Evolutionary conservation across 2,329 filamentous ascomycete species (phyloP), one percentile per base, ranked within the genome.

Genomic region (Lachnellula occidentalis): DNA sequence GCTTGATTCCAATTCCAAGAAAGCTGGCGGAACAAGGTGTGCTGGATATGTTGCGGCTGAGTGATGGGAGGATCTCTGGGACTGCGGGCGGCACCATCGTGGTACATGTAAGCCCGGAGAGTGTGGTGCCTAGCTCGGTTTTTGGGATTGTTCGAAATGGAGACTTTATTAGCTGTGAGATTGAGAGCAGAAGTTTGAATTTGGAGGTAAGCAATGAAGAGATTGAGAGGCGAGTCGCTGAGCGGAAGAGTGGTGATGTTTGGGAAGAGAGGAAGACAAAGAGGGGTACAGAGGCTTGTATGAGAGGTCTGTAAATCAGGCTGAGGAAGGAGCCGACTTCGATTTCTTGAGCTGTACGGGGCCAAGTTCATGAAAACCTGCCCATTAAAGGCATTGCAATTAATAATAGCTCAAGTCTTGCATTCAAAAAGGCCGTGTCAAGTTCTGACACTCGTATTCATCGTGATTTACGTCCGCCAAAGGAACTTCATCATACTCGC

Each of bases 231-330:
- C 39, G 60, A 5, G 48, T 61, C 14, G 41, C 5, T 7, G 57
- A 58, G 58, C 66, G 15, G 63, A 48, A 57, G 62, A 34, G 61
- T 31, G 45, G 42, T 19, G 46, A 57, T 11, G 64, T 68, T 4
- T 75, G 72, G 73, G 62, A 64, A 14, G 64, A 64, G 12, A 72
- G 73, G 53, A 66, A 69, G 46, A 64, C 55, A 3, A 75, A 71
- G 61, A 74, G 81, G 61, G 82, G 0, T 86, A 85, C 67, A 69
- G 78, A 1, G 81, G 80, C 0, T 62, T 86, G 47, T 86, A 83
- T 64, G 75, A 82, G 73, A 70, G 79, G 5, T 73, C 72, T 15
- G 82, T 85, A 0, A 83, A 81, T 17, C 80, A 84, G 65, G 82
- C 82, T 0, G 74, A 85, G 58, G 62, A 74, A 2, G 82, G 82